phyloP scores from a whole-genome alignment of 352 stramenopile species.

The Saprolegnia diclina region DNA sequence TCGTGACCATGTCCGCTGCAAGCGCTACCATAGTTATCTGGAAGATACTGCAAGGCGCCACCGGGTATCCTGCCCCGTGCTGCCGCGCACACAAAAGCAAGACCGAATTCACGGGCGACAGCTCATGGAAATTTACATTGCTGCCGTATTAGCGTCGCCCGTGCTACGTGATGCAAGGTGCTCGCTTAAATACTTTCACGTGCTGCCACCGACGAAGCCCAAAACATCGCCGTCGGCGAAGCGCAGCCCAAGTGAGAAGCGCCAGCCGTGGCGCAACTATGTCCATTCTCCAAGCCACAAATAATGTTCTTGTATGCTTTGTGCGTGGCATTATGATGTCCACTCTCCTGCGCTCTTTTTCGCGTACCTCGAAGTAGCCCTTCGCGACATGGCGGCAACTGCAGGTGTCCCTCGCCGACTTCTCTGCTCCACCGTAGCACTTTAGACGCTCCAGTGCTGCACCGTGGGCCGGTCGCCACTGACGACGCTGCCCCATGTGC shows the following conservation, averaged over 20 bases:
- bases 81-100: constrained; percentile 22
- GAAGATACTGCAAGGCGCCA: background rate
- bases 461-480: too few species aligned
- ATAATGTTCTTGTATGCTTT: too few species aligned
- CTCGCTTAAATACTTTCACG: constrained; percentile 26
- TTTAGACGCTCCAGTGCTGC: too few species aligned
- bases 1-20: constrained; percentile 12
- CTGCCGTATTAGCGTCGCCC: constrained; percentile 3
- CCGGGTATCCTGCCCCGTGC: background rate
- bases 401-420: too few species aligned
- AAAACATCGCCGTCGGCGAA: background rate
- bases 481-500: too few species aligned
- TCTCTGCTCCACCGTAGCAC: too few species aligned
- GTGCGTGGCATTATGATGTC: too few species aligned
- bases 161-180: constrained; percentile 6
- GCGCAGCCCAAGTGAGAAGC: background rate
- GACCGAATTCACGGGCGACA: constrained; percentile 9
- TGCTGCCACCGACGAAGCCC: background rate
- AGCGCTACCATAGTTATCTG: constrained; percentile 2
- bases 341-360: too few species aligned
- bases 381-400: too few species aligned
- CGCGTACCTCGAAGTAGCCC: too few species aligned
- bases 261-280: background rate
- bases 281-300: background rate
- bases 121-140: constrained; percentile 14